Evolutionary conservation across 805 yeast genomes (phyloP).

Genomic region (Wilhelminamyces savonicus): DNA sequence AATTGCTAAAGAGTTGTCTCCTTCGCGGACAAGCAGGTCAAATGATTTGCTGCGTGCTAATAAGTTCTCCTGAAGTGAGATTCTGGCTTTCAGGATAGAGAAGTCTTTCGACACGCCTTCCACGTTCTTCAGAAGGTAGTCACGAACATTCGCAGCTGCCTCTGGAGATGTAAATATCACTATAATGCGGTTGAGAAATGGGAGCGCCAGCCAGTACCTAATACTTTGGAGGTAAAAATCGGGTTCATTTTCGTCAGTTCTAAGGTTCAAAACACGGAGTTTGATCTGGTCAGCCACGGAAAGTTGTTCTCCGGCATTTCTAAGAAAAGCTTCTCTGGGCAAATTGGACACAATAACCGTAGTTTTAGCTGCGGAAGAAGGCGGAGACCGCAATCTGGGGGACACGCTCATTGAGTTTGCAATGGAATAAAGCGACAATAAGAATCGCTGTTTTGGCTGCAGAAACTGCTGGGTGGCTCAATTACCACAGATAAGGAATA

Average conservation of each 20-base stretch:
- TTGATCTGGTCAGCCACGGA: conserved; percentile 33
- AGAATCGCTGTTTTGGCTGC: no score
- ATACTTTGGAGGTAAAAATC: conserved; percentile 21
- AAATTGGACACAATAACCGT: conserved; percentile 32
- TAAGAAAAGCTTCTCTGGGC: conserved; percentile 19
- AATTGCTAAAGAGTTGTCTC: conserved; percentile 13
- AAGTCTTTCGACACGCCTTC: conserved; percentile 4
- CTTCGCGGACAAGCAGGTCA: conserved; percentile 11
- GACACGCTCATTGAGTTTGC: no score
- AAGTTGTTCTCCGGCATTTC: no score
- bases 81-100: conserved; percentile 16
- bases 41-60: conserved; percentile 26
- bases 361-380: no score
- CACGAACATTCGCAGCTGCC: conserved; percentile 19
- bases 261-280: conserved; percentile 20
- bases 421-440: no score
- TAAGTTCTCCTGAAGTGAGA: conserved; percentile 33
- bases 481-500: no score
- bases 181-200: conserved; percentile 32
- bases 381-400: no score
- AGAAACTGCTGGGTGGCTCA: no score
- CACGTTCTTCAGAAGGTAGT: conserved; percentile 11
- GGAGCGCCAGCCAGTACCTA: conserved; percentile 31
- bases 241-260: conserved; percentile 8
- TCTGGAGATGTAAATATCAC: conserved; percentile 27